Conservation (phyloP, 208 protist genomes). For the Acanthamoeba healyi region DNA sequence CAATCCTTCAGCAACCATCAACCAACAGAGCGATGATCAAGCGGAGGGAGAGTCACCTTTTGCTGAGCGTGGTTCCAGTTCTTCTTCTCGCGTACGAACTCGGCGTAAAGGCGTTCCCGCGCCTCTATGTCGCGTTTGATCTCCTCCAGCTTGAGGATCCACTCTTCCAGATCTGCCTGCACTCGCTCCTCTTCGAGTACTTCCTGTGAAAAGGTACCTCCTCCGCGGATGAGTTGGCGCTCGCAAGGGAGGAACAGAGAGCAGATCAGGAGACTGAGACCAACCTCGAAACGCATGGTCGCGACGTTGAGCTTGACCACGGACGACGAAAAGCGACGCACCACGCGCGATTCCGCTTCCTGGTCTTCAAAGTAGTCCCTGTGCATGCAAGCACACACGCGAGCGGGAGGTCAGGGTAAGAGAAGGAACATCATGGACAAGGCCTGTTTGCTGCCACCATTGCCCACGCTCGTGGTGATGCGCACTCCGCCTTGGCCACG, state of each 20-base stretch:
- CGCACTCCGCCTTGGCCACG: too few species aligned
- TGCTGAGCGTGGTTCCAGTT: conserved; percentile 20
- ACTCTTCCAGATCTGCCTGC: background rate
- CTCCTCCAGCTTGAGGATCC: conserved; percentile 38
- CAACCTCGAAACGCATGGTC: conserved; percentile 38
- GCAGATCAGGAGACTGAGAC: too few species aligned
- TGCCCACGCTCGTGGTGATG: too few species aligned
- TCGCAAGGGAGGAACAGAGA: background rate
- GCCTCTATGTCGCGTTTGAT: conserved; percentile 36
- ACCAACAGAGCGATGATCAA: too few species aligned
- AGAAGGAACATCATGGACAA: too few species aligned
- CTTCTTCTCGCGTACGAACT: conserved; percentile 30
- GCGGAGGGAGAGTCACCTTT: background rate
- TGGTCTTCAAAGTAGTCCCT: conserved; percentile 32
- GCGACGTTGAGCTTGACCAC: conserved; percentile 49
- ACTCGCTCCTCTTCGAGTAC: conserved; percentile 20
- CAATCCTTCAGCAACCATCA: too few species aligned
- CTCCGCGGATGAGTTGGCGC: background rate
- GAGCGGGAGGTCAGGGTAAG: too few species aligned
- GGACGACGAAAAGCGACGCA: conserved; percentile 37
- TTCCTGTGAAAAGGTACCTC: background rate
- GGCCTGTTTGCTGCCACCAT: too few species aligned
- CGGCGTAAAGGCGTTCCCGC: background rate
- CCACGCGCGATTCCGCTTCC: background rate
- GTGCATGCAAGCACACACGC: background rate